Evolutionary conservation across 495 filamentous ascomycete species (phyloP).

Genomic region (Pseudoneurospora amorphoporcata): DNA sequence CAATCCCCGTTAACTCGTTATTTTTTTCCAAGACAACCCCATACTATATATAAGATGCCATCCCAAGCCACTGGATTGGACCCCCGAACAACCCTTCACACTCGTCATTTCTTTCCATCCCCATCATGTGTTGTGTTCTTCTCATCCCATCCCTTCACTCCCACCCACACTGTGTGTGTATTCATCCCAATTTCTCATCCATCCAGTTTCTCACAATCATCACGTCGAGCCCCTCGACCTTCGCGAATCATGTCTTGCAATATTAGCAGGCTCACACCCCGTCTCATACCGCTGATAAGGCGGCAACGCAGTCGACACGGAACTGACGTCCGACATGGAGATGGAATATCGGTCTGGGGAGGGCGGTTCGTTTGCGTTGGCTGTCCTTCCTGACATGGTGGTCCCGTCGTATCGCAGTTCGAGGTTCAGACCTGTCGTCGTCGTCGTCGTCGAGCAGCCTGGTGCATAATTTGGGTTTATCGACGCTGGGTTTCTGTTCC

Average conservation of each 20-base stretch:
- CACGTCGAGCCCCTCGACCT: neutral
- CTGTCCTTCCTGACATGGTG: neutral
- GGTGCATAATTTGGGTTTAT: neutral
- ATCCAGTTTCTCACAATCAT: too few species aligned
- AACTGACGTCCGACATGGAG: neutral
- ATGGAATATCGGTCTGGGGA: neutral
- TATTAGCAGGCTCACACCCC: neutral
- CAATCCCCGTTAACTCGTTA: too few species aligned
- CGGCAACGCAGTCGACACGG: neutral
- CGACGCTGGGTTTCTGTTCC: neutral
- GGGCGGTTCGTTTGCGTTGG: neutral
- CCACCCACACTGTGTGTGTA: too few species aligned
- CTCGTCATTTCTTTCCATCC: too few species aligned
- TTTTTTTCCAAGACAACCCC: too few species aligned
- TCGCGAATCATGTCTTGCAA: neutral
- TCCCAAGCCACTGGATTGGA: too few species aligned
- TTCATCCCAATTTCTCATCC: too few species aligned
- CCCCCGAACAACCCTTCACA: too few species aligned
- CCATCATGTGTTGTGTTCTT: too few species aligned
- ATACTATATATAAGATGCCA: too few species aligned
- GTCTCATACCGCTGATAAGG: neutral
- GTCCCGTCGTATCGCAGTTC: neutral
- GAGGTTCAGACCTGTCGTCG: neutral
- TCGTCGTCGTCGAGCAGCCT: too few species aligned
- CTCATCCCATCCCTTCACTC: too few species aligned